phyloP scores from a whole-genome alignment of 2,329 filamentous ascomycete genomes.

The Aspergillus japonicus region DNA sequence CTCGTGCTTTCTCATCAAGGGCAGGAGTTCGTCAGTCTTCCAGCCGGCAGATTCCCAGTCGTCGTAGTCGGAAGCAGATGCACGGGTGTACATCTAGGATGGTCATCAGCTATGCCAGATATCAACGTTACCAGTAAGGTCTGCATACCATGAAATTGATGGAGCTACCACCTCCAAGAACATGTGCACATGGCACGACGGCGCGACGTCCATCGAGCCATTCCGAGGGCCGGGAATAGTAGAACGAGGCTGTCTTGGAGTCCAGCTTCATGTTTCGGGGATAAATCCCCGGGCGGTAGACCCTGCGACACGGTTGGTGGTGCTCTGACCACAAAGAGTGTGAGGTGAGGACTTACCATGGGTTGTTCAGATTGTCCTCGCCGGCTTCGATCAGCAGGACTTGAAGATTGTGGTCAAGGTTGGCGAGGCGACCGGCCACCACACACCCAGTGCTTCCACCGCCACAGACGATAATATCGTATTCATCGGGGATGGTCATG shows the following conservation, averaged over 20 bases:
- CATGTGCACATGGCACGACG: conserved; percentile 71
- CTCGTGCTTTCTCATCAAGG: conserved; percentile 77
- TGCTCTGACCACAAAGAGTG: neutral
- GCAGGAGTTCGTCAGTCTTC: conserved; percentile 71
- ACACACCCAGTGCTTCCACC: conserved; percentile 61
- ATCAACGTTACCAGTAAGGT: neutral
- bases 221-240: conserved; percentile 72
- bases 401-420: conserved; percentile 70
- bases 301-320: conserved; percentile 44
- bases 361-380: conserved; percentile 74
- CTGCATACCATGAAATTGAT: conserved; percentile 71
- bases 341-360: conserved; percentile 49
- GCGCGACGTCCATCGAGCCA: conserved; percentile 69
- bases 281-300: conserved; percentile 73
- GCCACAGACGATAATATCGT: conserved; percentile 77
- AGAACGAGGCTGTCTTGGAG: conserved; percentile 79
- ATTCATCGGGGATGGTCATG: conserved; percentile 71
- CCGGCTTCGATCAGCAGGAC: conserved; percentile 70
- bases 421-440: conserved; percentile 58
- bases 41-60: conserved; percentile 79
- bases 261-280: conserved; percentile 77
- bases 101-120: neutral
- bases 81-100: conserved; percentile 67
- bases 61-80: conserved; percentile 71
- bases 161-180: conserved; percentile 69